Evolutionary conservation across 1,284 basidiomycete genomes (phyloP), one percentile per base, ranked within the genome.

Genomic region (Cerrena zonata): DNA sequence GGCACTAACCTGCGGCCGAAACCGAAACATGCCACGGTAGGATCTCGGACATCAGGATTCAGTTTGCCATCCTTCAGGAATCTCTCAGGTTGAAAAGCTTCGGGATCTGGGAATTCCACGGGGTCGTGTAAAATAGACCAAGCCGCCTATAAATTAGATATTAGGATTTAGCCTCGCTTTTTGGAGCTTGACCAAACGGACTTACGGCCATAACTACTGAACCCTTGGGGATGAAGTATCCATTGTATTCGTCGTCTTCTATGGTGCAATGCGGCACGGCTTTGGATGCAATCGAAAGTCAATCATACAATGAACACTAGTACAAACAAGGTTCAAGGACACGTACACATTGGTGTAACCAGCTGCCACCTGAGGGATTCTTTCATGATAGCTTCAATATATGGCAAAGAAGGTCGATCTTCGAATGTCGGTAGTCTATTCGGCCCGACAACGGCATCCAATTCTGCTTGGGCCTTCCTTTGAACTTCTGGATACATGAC

Each of bases 401-500:
- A 70, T 2, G 69, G 66, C 7, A 72, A 53, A 4, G 52, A 53
- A 1, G 56, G 44, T 25, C 60, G 50, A 50, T 73, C 70, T 5
- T 53, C 57, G 43, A 69, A 65, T n/a, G 52, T 60, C 0, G 71
- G 71, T 0, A 71, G 55, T 15, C 68, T 52, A 24, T 53, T 43
- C 0, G 39, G 40, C 10, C 69, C 67, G 21, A 70, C 55, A 10
- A 70, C 65, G 10, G 53, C 49, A 50, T 70, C 68, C 12, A 71
- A 50, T 48, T 71, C 64, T 22, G 56, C 57, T 47, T 63, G 67
- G 1, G 68, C 68, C 22, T 57, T 63, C 24, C 48, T 38, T 49
- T 66, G 64, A 10, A 66, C 53, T 2, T 69, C 63, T 2, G 66
- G 69, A 47, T 64, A 55, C 11, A 61, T 53, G 0, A 61, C 54